Percentiles rank a stretch among this genome's conserved stretches.
Conservation (phyloP, 305 asterid species). For the Withania somnifera region DNA sequence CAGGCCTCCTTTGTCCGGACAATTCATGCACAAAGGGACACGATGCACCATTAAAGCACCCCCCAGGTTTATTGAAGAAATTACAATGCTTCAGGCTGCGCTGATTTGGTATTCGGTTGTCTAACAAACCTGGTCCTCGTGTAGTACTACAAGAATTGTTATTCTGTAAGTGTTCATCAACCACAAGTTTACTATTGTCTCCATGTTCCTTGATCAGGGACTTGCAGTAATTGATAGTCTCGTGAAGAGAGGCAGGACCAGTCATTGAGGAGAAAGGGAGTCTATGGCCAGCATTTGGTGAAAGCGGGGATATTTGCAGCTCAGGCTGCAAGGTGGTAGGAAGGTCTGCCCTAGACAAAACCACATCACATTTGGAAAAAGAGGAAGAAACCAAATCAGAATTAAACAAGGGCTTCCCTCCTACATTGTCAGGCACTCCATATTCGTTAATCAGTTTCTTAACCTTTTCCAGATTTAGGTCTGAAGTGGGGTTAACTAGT, state of each 20-base stretch:
- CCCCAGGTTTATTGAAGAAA: conserved; percentile 57
- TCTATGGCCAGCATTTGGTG: conserved; percentile 2
- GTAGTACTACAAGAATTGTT: conserved; percentile 8
- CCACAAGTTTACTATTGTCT: conserved; percentile 20
- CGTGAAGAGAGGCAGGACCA: conserved; percentile 6
- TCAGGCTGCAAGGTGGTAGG: not conserved
- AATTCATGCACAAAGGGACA: conserved; percentile 57
- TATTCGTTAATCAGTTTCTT: not conserved
- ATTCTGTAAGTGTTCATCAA: conserved; percentile 23
- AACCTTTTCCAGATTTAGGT: conserved; percentile 2
- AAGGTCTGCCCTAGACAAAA: not conserved
- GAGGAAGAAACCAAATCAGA: not conserved
- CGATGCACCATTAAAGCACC: conserved; percentile 69
- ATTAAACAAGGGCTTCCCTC: not conserved
- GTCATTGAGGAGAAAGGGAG: conserved; percentile 7
- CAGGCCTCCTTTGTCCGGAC: conserved; percentile 34
- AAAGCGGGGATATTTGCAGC: not conserved
- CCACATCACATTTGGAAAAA: not conserved
- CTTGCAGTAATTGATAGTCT: conserved; percentile 56
- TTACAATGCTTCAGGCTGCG: conserved; percentile 52
- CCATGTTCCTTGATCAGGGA: conserved; percentile 73
- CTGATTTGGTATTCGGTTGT: conserved; percentile 30
- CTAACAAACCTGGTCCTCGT: conserved; percentile 14
- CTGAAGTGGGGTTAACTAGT: conserved; percentile 4
- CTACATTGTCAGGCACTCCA: conserved; percentile 1